Evolutionary conservation across 306 rosid genomes (phyloP).

Genomic region (Dalbergia cultrata): DNA sequence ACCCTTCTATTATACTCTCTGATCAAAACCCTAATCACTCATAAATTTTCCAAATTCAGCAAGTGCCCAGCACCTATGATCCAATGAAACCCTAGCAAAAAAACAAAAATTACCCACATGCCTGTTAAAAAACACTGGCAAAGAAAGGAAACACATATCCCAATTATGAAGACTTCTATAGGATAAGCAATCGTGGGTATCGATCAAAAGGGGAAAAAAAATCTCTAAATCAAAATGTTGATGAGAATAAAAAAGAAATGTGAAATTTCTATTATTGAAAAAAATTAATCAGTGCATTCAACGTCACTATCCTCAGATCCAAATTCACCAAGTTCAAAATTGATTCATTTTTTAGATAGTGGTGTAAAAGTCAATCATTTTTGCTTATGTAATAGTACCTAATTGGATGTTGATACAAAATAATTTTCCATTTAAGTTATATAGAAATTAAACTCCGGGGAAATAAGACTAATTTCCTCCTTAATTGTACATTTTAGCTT

Average conservation of each 20-base stretch:
- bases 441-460: too few species aligned
- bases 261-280: slow-evolving; percentile 41
- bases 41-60: slow-evolving; percentile 48
- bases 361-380: too few species aligned
- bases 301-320: too few species aligned
- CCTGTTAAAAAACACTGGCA: slow-evolving; percentile 12
- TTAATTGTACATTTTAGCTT: too few species aligned
- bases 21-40: slow-evolving; percentile 48
- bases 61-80: slow-evolving; percentile 39
- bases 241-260: slow-evolving; percentile 17
- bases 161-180: background rate
- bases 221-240: slow-evolving; percentile 49
- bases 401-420: too few species aligned
- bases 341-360: too few species aligned
- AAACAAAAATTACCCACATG: slow-evolving; percentile 7
- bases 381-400: too few species aligned
- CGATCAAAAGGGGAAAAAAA: slow-evolving; percentile 51
- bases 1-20: slow-evolving; percentile 27
- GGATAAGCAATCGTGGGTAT: slow-evolving; percentile 48
- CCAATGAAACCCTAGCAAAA: slow-evolving; percentile 56
- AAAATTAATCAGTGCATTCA: background rate
- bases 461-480: too few species aligned
- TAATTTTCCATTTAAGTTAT: too few species aligned
- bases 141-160: slow-evolving; percentile 50
- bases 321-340: too few species aligned